Evolutionary conservation across 352 stramenopile genomes (phyloP), one percentile per base, ranked within the genome.

Genomic region (Phytophthora pisi): DNA sequence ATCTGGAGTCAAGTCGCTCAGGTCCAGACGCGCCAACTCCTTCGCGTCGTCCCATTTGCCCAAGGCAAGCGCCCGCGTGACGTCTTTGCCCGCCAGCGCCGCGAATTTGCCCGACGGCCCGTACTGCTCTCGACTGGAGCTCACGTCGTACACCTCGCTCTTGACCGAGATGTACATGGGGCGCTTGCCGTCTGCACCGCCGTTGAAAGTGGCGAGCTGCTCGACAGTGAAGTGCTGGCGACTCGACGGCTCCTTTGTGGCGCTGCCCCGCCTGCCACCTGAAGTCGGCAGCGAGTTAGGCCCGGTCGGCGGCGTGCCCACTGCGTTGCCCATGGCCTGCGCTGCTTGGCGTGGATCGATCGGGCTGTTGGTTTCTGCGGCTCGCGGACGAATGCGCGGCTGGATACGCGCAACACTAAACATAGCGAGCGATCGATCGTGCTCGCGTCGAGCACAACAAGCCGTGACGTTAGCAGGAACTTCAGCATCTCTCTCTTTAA

Each of bases 121-220:
- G 69, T 98, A 99, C 66, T 96, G 86, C 47, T 97, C 81, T 24
- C 79, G 63, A 60, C 88, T 92, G 18, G 79, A 77, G 24, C 78
- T 95, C 24, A 98, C 95, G 77, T 99, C 95, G 81, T 98, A 99
- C 2, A 99, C 90, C 15, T 93, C 93, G 24, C 95, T 94, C 60
- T 85, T 78, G 5, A 98, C 57, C 6, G 92, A 92, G 4, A 99
- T 79, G 76, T 98, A 98, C 13, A 98, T 90, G 10, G 88, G 85
- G 20, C 92, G 92, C 28, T 82, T 66, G 70, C 86, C 61, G 9
- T 70, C 81, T 2, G 28, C 51, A 24, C 18, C 47, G 15, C 93
- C 95, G 66, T 98, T 84, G 70, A 97, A 98, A 26, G 78, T 59
- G 8, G 70, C 55, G 16, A 98, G 76, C 65, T 98, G 83, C 42